phyloP scores from a whole-genome alignment of 257 asterid genomes.

The Agastache rugosa region DNA sequence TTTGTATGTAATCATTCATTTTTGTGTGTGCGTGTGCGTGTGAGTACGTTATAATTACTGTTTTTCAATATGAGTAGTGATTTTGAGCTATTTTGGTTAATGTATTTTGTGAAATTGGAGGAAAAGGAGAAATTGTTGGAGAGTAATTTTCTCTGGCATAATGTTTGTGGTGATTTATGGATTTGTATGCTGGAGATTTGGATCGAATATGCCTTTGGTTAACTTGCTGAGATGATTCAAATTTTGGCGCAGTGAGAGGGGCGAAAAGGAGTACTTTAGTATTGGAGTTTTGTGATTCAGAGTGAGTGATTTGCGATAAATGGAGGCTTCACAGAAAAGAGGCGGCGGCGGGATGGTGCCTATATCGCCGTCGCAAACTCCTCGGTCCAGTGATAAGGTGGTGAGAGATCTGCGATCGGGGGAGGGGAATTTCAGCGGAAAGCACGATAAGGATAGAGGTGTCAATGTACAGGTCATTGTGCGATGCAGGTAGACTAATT shows the following conservation, averaged over 20 bases:
- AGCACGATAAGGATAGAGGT: slow-evolving; percentile 81
- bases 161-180: slow-evolving; percentile 21
- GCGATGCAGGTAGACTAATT: slow-evolving; percentile 77
- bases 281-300: slow-evolving; percentile 34
- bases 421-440: slow-evolving; percentile 78
- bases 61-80: background rate
- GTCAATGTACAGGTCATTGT: slow-evolving; percentile 94
- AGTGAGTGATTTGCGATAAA: slow-evolving; percentile 33
- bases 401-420: slow-evolving; percentile 87
- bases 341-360: slow-evolving; percentile 50
- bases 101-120: background rate
- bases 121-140: background rate
- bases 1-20: background rate
- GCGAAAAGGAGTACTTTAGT: slow-evolving; percentile 3
- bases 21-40: background rate
- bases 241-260: slow-evolving; percentile 29
- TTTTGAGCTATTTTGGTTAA: slow-evolving; percentile 5
- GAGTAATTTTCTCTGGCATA: background rate
- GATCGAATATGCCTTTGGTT: slow-evolving; percentile 37
- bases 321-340: slow-evolving; percentile 74
- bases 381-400: slow-evolving; percentile 75
- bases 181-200: slow-evolving; percentile 32
- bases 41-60: background rate
- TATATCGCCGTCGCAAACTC: slow-evolving; percentile 76
- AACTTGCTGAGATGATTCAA: slow-evolving; percentile 35